Percentiles rank a stretch among this genome's conserved stretches.
Conservation (phyloP, 1,284 basidiomycete genomes). For the Xerocomus nothofagi region DNA sequence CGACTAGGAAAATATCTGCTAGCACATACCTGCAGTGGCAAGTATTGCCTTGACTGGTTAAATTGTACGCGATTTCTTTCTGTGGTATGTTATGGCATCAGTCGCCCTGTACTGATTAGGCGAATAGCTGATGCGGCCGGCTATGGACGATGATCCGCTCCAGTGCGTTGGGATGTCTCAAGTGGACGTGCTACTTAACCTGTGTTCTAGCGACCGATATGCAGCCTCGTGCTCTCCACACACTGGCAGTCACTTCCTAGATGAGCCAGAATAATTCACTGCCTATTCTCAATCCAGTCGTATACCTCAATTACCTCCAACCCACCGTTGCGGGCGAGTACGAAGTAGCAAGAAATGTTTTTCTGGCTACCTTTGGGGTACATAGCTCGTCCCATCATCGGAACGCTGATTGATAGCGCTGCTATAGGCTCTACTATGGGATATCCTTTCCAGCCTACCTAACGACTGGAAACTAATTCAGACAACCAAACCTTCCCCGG, state of each 20-base stretch:
- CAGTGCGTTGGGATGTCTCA: no score
- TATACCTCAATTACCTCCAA: constrained; percentile 31
- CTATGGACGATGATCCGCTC: no score
- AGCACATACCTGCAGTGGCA: not conserved
- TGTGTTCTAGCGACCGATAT: not conserved
- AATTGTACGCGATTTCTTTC: no score
- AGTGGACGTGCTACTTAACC: not conserved
- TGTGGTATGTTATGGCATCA: no score
- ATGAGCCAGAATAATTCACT: constrained; percentile 12
- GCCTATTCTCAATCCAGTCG: constrained; percentile 21
- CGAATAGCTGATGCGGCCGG: no score
- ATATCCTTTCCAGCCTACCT: constrained; percentile 27
- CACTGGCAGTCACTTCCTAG: not conserved
- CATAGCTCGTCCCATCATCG: not conserved
- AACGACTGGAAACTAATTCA: constrained; percentile 20
- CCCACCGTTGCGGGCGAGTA: constrained; percentile 23
- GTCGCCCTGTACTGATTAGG: no score
- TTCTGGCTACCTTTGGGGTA: constrained; percentile 28
- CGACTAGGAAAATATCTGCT: not conserved
- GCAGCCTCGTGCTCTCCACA: not conserved
- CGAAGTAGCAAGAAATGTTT: constrained; percentile 22
- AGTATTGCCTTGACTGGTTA: not conserved
- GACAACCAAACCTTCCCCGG: constrained; percentile 11
- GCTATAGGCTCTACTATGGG: constrained; percentile 27
- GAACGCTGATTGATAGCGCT: constrained; percentile 7